These are phyloP conservation scores for Tolypocladium capitatum DNA, from an alignment of 2,329 filamentous ascomycete species.

Conservation along the genomic window DNA sequence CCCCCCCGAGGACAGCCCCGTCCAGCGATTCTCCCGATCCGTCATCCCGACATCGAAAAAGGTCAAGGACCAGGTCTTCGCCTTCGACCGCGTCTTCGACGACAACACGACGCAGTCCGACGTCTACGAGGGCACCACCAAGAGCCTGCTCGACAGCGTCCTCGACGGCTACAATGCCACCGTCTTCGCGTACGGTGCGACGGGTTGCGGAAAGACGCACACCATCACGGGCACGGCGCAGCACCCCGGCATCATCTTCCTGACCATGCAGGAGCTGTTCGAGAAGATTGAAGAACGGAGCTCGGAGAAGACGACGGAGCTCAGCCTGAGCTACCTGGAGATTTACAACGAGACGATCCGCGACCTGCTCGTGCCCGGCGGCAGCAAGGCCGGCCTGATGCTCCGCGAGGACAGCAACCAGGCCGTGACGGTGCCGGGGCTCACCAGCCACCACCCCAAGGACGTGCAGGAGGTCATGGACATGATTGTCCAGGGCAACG, in stretches of 20 bases:
- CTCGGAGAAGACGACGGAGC: conserved; percentile 76
- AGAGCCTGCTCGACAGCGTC: conserved; percentile 81
- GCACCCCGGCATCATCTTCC: conserved; percentile 92
- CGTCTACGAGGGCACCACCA: conserved; percentile 89
- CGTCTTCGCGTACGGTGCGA: conserved; percentile 95
- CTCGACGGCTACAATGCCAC: conserved; percentile 97
- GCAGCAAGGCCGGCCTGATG: conserved; percentile 74
- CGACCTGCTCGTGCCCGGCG: conserved; percentile 77
- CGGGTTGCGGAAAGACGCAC: conserved; percentile 95
- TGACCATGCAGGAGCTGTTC: conserved; percentile 98
- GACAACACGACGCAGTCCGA: conserved; percentile 85
- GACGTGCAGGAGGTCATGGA: conserved; percentile 98
- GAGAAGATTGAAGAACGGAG: conserved; percentile 84
- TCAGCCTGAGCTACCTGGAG: conserved; percentile 89
- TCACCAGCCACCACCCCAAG: conserved; percentile 82
- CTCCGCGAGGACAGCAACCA: conserved; percentile 90
- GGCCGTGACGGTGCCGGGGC: conserved; percentile 75
- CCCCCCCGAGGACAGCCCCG: conserved; percentile 84
- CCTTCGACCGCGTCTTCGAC: conserved; percentile 93
- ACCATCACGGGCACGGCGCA: conserved; percentile 89
- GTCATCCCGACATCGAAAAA: conserved; percentile 76
- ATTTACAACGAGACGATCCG: conserved; percentile 99
- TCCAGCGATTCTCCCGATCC: conserved; percentile 74
- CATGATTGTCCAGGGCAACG: conserved; percentile 92
- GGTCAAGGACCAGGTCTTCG: conserved; percentile 95